These are phyloP conservation scores for Daldinia eschscholtzii DNA, from an alignment of 2,329 filamentous ascomycete genomes.

Conservation along the genomic window DNA sequence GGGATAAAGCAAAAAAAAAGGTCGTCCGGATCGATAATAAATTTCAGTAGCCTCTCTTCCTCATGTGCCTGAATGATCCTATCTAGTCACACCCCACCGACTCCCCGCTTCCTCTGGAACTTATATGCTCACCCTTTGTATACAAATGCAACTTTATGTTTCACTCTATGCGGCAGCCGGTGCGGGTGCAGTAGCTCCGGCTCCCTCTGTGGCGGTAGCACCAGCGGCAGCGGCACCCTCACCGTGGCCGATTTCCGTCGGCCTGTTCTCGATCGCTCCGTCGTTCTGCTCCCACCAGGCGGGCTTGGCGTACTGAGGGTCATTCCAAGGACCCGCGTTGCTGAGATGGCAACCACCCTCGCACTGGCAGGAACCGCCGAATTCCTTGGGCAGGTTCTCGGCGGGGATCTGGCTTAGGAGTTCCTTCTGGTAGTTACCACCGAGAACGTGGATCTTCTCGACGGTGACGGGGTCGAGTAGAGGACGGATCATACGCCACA, in stretches of 20 bases:
- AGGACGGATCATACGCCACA: slow-evolving; percentile 88
- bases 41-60: slow-evolving; percentile 12
- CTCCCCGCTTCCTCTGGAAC: slow-evolving; percentile 13
- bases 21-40: slow-evolving; percentile 22
- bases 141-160: slow-evolving; percentile 16
- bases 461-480: slow-evolving; percentile 98
- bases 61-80: slow-evolving; percentile 22
- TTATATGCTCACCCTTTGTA: slow-evolving; percentile 30
- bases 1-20: slow-evolving; percentile 14
- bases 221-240: slow-evolving; percentile 48
- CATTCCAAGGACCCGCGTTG: slow-evolving; percentile 91
- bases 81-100: slow-evolving; percentile 22
- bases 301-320: slow-evolving; percentile 74
- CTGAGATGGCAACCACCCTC: slow-evolving; percentile 85
- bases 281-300: slow-evolving; percentile 70
- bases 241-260: slow-evolving; percentile 50
- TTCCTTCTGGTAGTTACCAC: slow-evolving; percentile 83
- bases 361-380: slow-evolving; percentile 88
- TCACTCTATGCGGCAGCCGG: slow-evolving; percentile 50
- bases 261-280: slow-evolving; percentile 49
- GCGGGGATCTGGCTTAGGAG: slow-evolving; percentile 85
- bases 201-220: slow-evolving; percentile 48
- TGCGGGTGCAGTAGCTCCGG: slow-evolving; percentile 37
- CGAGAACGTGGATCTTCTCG: slow-evolving; percentile 93
- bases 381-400: slow-evolving; percentile 89